Base-by-base conservation (phyloP, 768 basidiomycete species). In the Mycena latifolia region DNA sequence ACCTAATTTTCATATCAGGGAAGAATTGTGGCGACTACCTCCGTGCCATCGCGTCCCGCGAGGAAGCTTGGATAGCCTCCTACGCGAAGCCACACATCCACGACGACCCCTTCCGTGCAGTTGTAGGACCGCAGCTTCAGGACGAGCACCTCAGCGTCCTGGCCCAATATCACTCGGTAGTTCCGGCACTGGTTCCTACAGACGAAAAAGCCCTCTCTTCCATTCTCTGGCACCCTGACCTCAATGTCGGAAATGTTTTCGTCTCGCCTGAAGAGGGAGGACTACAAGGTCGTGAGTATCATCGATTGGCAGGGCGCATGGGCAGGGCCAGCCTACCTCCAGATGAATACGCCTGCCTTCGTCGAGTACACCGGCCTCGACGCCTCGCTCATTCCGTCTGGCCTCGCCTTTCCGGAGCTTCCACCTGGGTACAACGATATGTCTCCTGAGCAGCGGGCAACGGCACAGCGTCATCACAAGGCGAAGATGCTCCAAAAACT, bases 141-240 rank as follows among this genome's bases (percentile, higher is more conserved):
- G 67, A 66, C 51, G 70, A 61, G 29, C 73, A 73, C 65, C 73
- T 73, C 17, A 53, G 31, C 17, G 63, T 71, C 55, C 64, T 72
- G 43, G 60, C 71, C 62, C 67, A 73, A 65, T 72, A 66, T 60
- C 62, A 55, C 39, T 61, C 63, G 22, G 39, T 76, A 12, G 50
- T 77, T 17, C 77, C 77, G 5, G 67, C 69, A 35, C 51, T 77
- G n/a, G 39, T 74, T 31, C 77, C 75, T 5, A 47, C 66, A 12
- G 33, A 58, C 22, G 58, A 62, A 41, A 69, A 71, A 25, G 65
- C 67, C 46, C 61, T 67, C 18, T 45, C 66, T 14, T 71, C 75
- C 35, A 74, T 69, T 55, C 43, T 79, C 22, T 75, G 76, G 73
- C 77, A 79, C 68, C 73, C 73, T 14, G 76, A 77, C 54, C 41